phyloP scores from a whole-genome alignment of 2,329 filamentous ascomycete species.

The Ophiocordyceps sinensis region DNA sequence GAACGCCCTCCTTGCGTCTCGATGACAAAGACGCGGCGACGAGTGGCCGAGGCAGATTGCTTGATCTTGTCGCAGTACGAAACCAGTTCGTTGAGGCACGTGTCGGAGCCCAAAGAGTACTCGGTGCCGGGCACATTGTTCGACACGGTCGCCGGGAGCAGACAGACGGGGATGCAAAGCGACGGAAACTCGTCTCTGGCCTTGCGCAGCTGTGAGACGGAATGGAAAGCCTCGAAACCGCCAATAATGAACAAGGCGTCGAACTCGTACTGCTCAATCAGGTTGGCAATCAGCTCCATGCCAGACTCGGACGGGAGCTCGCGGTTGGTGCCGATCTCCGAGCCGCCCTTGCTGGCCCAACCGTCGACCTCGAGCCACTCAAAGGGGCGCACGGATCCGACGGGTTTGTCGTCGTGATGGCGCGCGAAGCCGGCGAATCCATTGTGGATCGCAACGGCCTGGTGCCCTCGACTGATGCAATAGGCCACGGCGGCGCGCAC shows the following conservation, averaged over 20 bases:
- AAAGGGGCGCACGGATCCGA: slow-evolving; percentile 72
- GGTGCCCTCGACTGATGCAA: slow-evolving; percentile 83
- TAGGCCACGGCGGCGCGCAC: slow-evolving; percentile 88
- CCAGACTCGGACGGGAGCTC: slow-evolving; percentile 77
- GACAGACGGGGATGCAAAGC: slow-evolving; percentile 82
- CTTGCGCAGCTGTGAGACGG: slow-evolving; percentile 73
- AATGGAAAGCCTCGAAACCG: slow-evolving; percentile 93
- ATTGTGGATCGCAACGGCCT: slow-evolving; percentile 85
- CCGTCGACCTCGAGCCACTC: slow-evolving; percentile 87
- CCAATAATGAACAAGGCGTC: slow-evolving; percentile 86
- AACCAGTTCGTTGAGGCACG: slow-evolving; percentile 88
- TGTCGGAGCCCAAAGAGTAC: slow-evolving; percentile 93
- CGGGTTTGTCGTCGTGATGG: slow-evolving; percentile 71
- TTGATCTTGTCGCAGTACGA: slow-evolving; percentile 95
- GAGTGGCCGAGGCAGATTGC: slow-evolving; percentile 87
- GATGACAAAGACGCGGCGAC: slow-evolving; percentile 89
- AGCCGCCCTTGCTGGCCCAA: slow-evolving; percentile 94
- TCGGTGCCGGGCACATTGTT: slow-evolving; percentile 98
- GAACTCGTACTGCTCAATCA: slow-evolving; percentile 76
- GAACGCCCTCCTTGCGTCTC: slow-evolving; percentile 94
- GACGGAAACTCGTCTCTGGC: slow-evolving; percentile 65
- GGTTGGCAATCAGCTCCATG: slow-evolving; percentile 65
- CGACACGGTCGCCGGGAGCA: slow-evolving; percentile 92
- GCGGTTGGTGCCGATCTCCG: slow-evolving; percentile 95
- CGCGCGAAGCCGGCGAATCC: slow-evolving; percentile 89